Base-by-base conservation (phyloP, 108 stramenopile species). In the Schizochytrium sp. region DNA sequence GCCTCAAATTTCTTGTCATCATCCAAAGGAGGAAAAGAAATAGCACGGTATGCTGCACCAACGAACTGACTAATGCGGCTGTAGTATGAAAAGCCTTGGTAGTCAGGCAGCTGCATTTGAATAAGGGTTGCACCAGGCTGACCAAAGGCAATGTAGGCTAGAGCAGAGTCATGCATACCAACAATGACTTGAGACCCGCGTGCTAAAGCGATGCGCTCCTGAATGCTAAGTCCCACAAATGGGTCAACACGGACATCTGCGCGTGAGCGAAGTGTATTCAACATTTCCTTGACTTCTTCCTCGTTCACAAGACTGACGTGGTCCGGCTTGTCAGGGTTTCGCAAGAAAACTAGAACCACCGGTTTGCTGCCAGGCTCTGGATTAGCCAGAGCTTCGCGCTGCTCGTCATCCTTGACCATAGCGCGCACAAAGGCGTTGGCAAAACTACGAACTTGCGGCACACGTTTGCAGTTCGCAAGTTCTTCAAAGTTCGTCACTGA, bases 81-180 rank as follows among this genome's bases (percentile, higher is more conserved):
- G 64, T 69, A 69, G 64, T 69, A 69, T 7, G 64, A 69, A 7
- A 69, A 44, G 15, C 64, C 64, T 44, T 69, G 12, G 64, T 69
- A 69, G 42, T 69, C 64, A 44, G 64, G 64, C 12, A 69, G 12
- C 64, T 69, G 64, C 10, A 69, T 38, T 44, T 69, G 42, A 38
- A 69, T 38, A 44, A 69, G 64, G 42, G 64, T 69, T 38, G 64
- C 44, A 7, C 64, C 64, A 44, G 64, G 64, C 40, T 7, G 64
- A 7, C 12, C 64, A 69, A 69, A 69, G 12, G 44, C 10, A 7
- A 69, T 15, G 44, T 44, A 69, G 28, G 42, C 44, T 44, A 69
- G 0, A 8, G 64, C 64, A 13, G 64, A 38, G 15, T 69, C 64
- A 44, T 69, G 64, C 12, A 69, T 69, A 44, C 64, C 64, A 38